phyloP scores from a whole-genome alignment of 495 filamentous ascomycete species.

The Xylaria cubensis region DNA sequence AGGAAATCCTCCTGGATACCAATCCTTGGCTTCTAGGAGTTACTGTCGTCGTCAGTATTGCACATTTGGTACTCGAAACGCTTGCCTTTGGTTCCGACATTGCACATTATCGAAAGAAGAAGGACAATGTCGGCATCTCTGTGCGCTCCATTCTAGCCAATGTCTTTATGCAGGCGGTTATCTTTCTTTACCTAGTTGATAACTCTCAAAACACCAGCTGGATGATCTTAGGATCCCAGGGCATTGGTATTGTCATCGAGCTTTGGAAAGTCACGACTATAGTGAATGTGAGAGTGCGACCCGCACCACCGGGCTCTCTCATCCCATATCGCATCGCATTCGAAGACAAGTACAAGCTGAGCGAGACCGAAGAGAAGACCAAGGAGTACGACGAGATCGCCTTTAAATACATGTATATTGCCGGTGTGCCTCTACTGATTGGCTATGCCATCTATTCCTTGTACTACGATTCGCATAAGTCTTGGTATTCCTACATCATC shows the following conservation, averaged over 20 bases:
- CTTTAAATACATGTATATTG: constrained; percentile 93
- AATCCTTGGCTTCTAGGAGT: constrained; percentile 89
- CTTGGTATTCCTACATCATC: constrained; percentile 92
- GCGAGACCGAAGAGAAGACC: constrained; percentile 94
- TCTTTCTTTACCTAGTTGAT: constrained; percentile 98
- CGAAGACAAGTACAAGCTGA: constrained; percentile 96
- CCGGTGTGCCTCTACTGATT: constrained; percentile 84
- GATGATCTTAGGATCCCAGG: constrained; percentile 97
- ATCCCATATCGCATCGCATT: constrained; percentile 86
- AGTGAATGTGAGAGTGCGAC: constrained; percentile 85
- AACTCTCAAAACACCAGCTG: constrained; percentile 97
- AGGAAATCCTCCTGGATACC: constrained; percentile 90
- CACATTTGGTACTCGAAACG: constrained; percentile 95
- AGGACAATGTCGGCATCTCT: constrained; percentile 95
- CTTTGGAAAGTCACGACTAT: constrained; percentile 99
- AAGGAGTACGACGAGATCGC: constrained; percentile 98
- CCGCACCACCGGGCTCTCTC: constrained; percentile 67
- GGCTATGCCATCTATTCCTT: constrained; percentile 92
- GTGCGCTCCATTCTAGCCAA: constrained; percentile 96
- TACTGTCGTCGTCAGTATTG: constrained; percentile 81
- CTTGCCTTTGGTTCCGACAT: constrained; percentile 98
- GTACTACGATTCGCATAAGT: constrained; percentile 94
- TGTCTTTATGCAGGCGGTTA: constrained; percentile 95
- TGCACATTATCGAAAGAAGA: constrained; percentile 98
- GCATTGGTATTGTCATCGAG: constrained; percentile 91